A percentile compares a stretch with the other conserved stretches of the same genome.
phyloP scores from a whole-genome alignment of 352 stramenopile species.

The Hyaloperonospora brassicae region DNA sequence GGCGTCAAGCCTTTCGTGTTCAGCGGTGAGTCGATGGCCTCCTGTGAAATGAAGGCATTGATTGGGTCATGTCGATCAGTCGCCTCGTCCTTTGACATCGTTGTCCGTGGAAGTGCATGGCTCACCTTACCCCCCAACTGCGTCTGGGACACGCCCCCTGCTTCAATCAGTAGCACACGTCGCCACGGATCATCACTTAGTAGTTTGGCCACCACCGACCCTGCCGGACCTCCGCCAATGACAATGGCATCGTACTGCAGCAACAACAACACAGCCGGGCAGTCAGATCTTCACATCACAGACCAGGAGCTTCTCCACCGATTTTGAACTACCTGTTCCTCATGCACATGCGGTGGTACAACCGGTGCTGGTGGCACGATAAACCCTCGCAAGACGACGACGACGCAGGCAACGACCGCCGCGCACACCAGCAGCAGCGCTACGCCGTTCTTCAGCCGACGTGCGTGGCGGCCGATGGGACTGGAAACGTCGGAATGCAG shows the following conservation, averaged over 20 bases:
- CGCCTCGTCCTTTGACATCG: not conserved
- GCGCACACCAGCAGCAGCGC: constrained; percentile 15
- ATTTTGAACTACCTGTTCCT: constrained; percentile 19
- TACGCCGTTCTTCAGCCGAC: constrained; percentile 14
- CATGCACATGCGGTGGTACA: constrained; percentile 16
- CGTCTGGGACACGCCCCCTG: constrained; percentile 44
- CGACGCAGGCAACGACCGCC: constrained; percentile 10
- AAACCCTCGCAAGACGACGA: constrained; percentile 7
- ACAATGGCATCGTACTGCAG: constrained; percentile 58
- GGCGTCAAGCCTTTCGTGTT: constrained; percentile 50
- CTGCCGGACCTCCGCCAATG: constrained; percentile 50
- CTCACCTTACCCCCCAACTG: constrained; percentile 47
- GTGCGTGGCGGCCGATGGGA: constrained; percentile 7
- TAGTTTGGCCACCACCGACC: constrained; percentile 43
- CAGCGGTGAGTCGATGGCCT: constrained; percentile 26
- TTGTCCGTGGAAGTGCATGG: not conserved
- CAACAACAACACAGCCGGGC: not conserved
- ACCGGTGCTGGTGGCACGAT: not conserved
- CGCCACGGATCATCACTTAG: constrained; percentile 48
- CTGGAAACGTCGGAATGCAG: constrained; percentile 7
- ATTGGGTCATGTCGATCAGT: not conserved
- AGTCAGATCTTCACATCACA: not conserved
- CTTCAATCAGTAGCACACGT: constrained; percentile 61
- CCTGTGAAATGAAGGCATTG: constrained; percentile 12
- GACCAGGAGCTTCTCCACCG: not conserved